Evolutionary conservation across 768 basidiomycete species (phyloP).

Genomic region (Phanerochaete carnosa): DNA sequence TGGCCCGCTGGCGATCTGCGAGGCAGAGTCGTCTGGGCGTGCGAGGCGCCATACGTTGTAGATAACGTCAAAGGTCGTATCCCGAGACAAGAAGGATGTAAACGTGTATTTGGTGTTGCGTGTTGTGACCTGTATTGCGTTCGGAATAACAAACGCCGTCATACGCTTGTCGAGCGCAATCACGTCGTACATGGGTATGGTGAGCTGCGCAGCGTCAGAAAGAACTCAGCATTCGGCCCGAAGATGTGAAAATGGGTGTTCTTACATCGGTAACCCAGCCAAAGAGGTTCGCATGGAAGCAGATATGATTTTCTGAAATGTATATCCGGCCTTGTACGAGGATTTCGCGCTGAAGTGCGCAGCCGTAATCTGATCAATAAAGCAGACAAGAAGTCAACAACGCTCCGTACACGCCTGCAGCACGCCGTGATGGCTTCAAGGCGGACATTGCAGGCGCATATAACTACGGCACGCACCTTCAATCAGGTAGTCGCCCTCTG

Average conservation of each 20-base stretch:
- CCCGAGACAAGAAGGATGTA: constrained; percentile 93
- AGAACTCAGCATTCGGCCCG: constrained; percentile 3
- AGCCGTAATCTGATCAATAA: constrained; percentile 79
- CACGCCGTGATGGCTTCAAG: background rate
- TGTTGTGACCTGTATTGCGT: constrained; percentile 90
- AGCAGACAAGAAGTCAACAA: constrained; percentile 5
- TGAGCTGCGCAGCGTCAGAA: constrained; percentile 48
- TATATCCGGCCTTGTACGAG: constrained; percentile 94
- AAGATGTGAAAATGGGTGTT: constrained; percentile 12
- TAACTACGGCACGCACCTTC: constrained; percentile 62
- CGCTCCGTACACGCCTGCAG: constrained; percentile 1
- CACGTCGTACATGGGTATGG: constrained; percentile 86
- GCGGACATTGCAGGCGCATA: background rate
- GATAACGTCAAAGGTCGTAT: constrained; percentile 95
- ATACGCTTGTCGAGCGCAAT: constrained; percentile 90
- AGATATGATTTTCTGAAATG: constrained; percentile 98
- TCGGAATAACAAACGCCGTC: constrained; percentile 97
- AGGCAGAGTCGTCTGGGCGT: constrained; percentile 56
- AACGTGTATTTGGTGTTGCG: constrained; percentile 85
- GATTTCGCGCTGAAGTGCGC: constrained; percentile 94
- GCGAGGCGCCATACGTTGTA: constrained; percentile 93
- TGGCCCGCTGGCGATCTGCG: constrained; percentile 16
- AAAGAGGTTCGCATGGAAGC: constrained; percentile 98
- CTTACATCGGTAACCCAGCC: constrained; percentile 97
- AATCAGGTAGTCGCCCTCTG: constrained; percentile 96